phyloP scores from a whole-genome alignment of 2,329 filamentous ascomycete species.

The Xylariaceae sp. region DNA sequence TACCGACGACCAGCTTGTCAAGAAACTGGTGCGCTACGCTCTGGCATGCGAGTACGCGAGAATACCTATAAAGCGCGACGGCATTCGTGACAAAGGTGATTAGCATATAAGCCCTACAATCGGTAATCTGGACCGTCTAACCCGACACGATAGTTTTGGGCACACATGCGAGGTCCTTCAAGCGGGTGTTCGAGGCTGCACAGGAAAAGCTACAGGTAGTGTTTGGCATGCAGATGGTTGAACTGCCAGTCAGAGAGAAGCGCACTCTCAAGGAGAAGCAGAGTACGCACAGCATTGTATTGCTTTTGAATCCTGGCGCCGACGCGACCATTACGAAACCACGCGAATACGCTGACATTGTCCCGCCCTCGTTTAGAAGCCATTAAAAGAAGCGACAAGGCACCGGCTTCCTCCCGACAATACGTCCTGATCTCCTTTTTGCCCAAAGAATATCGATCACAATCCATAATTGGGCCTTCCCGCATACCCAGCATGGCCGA shows the following conservation, averaged over 20 bases:
- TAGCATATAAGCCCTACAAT: neutral
- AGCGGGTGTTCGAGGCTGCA: constrained; percentile 67
- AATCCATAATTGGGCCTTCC: constrained; percentile 63
- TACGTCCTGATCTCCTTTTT: constrained; percentile 76
- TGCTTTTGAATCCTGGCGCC: neutral
- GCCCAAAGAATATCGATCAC: constrained; percentile 59
- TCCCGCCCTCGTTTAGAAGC: constrained; percentile 27
- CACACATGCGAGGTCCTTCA: constrained; percentile 65
- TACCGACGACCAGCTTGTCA: constrained; percentile 49
- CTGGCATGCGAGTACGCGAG: constrained; percentile 61
- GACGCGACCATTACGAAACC: neutral
- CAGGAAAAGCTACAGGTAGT: constrained; percentile 63
- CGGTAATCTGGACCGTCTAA: neutral
- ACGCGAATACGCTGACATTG: constrained; percentile 31
- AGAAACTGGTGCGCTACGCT: constrained; percentile 64
- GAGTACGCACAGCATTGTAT: constrained; percentile 43
- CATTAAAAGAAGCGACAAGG: constrained; percentile 36
- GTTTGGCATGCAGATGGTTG: constrained; percentile 91
- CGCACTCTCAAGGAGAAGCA: constrained; percentile 71
- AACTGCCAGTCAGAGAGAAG: constrained; percentile 77
- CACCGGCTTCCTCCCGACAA: constrained; percentile 55
- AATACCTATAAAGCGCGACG: constrained; percentile 53
- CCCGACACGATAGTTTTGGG: constrained; percentile 56
- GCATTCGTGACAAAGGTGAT: constrained; percentile 59
- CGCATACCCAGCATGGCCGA: constrained; percentile 57